phyloP scores from a whole-genome alignment of 805 yeast species.

The Starmerella asiatica region DNA sequence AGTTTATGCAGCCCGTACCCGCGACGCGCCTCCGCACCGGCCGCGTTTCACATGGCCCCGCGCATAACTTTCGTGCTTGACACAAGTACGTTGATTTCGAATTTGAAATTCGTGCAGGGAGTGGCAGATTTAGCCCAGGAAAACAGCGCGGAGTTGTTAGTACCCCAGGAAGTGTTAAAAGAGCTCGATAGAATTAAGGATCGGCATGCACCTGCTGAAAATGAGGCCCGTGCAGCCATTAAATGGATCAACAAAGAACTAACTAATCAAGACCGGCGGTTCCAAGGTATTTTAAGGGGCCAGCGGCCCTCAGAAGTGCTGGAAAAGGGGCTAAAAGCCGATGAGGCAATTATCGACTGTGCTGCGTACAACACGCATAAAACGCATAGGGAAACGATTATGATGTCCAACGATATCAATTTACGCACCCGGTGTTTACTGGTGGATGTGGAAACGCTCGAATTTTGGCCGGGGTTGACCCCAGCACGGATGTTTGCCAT shows the following conservation, averaged over 20 bases:
- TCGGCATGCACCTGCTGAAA: background rate
- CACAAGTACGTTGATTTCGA: slow-evolving; percentile 11
- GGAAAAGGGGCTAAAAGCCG: slow-evolving; percentile 4
- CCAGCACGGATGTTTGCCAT: slow-evolving; percentile 1
- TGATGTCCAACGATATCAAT: slow-evolving; percentile 14
- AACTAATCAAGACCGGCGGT: slow-evolving; percentile 1
- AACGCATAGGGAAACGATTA: slow-evolving; percentile 2
- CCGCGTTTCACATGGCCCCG: background rate
- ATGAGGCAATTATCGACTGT: slow-evolving; percentile 15
- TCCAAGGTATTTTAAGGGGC: slow-evolving; percentile 8
- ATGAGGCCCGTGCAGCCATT: slow-evolving; percentile 12
- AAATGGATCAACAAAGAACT: slow-evolving; percentile 10
- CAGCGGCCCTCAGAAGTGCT: slow-evolving; percentile 7
- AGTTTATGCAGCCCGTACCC: too few relatives aligned
- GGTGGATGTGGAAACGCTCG: slow-evolving; percentile 11
- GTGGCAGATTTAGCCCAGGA: slow-evolving; percentile 1
- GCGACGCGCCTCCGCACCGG: too few relatives aligned
- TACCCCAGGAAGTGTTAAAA: slow-evolving; percentile 8
- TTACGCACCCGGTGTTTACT: slow-evolving; percentile 9
- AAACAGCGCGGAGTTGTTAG: slow-evolving; percentile 5
- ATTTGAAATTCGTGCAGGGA: slow-evolving; percentile 1
- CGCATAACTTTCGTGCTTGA: slow-evolving; percentile 13
- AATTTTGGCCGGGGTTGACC: background rate
- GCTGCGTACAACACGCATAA: slow-evolving; percentile 11
- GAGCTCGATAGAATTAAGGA: slow-evolving; percentile 18